phyloP scores from a whole-genome alignment of 768 basidiomycete genomes.

The Mycena filopes region DNA sequence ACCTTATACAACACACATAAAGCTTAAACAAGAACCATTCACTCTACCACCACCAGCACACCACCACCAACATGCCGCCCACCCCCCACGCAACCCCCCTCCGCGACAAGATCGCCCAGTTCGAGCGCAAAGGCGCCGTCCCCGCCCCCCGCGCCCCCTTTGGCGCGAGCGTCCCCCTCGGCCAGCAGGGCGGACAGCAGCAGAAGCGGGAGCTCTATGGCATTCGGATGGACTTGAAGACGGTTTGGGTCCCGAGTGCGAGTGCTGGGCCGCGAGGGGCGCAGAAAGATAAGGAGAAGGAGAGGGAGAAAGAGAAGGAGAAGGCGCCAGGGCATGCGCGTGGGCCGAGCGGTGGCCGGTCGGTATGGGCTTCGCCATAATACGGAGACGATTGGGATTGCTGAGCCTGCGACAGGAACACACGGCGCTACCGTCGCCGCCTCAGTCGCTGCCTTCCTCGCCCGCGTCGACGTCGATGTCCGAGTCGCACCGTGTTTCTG shows the following conservation, averaged over 20 bases:
- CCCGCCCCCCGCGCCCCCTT: conserved; percentile 54
- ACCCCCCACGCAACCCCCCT: conserved; percentile 43
- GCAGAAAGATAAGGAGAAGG: not conserved
- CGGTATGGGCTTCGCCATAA: not conserved
- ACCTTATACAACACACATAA: too few species aligned
- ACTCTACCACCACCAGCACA: too few species aligned
- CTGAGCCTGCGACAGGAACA: not conserved
- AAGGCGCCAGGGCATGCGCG: not conserved
- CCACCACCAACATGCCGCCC: too few species aligned
- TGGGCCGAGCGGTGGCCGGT: not conserved
- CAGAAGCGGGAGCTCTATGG: conserved; percentile 57
- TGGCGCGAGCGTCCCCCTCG: conserved; percentile 55
- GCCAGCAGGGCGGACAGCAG: conserved; percentile 41
- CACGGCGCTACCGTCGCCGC: not conserved
- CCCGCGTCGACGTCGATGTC: not conserved
- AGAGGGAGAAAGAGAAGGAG: too few species aligned
- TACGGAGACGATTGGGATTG: not conserved
- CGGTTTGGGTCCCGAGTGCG: conserved; percentile 27
- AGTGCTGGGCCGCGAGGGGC: not conserved
- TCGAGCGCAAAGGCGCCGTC: conserved; percentile 62
- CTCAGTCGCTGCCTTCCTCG: not conserved
- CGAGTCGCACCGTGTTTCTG: not conserved
- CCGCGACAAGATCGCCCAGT: conserved; percentile 65
- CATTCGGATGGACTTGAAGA: conserved; percentile 50
- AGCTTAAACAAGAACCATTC: too few species aligned